These are phyloP conservation scores for Ilyonectria sp. DNA, from an alignment of 2,329 filamentous ascomycete genomes.

Conservation along the genomic window DNA sequence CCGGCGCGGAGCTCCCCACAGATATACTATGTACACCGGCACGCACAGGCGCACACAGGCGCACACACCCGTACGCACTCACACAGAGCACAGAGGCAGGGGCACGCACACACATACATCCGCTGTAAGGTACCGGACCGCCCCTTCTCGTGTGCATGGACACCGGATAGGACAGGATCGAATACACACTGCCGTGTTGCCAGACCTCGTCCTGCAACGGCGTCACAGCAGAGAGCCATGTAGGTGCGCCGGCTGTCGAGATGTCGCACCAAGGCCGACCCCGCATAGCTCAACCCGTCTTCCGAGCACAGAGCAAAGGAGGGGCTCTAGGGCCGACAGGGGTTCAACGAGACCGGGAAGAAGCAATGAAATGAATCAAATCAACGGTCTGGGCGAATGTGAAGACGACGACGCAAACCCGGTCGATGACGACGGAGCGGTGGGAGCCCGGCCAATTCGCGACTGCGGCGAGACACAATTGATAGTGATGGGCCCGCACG, in stretches of 20 bases:
- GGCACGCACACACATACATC: conserved; percentile 8
- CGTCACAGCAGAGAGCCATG: conserved; percentile 33
- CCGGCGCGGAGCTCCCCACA: conserved; percentile 4
- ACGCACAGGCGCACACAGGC: conserved; percentile 16
- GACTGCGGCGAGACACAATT: conserved; percentile 17
- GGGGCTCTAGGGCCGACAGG: conserved; percentile 35
- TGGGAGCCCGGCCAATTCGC: conserved; percentile 24
- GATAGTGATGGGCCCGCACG: conserved; percentile 19
- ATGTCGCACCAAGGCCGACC: conserved; percentile 42
- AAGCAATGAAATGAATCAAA: conserved; percentile 24
- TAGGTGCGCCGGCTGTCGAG: conserved; percentile 33
- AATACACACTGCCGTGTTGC: conserved; percentile 37
- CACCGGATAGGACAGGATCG: conserved; percentile 36
- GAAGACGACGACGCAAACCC: background rate
- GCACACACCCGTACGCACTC: conserved; percentile 5
- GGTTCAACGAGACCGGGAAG: background rate
- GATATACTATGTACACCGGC: conserved; percentile 18
- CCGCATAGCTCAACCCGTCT: conserved; percentile 42
- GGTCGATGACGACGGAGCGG: conserved; percentile 15
- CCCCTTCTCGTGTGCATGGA: conserved; percentile 20
- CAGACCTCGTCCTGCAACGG: conserved; percentile 32
- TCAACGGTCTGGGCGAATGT: conserved; percentile 22
- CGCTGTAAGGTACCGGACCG: conserved; percentile 47
- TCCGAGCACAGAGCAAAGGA: conserved; percentile 36
- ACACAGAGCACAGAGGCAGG: conserved; percentile 7